Evolutionary conservation across 495 filamentous ascomycete genomes (phyloP).

Genomic region (Penicillium simplicissimum): DNA sequence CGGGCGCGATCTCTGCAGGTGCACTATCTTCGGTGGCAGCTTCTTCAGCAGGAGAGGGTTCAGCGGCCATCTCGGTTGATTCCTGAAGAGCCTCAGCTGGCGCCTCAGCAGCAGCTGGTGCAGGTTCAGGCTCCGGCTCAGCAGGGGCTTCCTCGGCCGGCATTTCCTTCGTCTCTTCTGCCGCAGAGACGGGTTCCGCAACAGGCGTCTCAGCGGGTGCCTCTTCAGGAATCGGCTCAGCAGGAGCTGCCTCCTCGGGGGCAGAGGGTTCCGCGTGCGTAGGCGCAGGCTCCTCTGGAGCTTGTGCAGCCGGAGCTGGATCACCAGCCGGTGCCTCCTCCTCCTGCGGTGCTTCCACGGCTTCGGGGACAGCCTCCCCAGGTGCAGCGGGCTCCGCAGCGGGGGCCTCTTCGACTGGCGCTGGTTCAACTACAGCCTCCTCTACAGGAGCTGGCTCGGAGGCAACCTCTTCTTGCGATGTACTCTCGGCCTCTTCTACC

Average conservation of each 20-base stretch:
- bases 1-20: conserved; percentile 16
- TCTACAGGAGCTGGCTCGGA: not conserved
- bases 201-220: conserved; percentile 9
- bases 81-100: conserved; percentile 4
- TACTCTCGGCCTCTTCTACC: not conserved
- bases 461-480: not conserved
- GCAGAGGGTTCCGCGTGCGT: conserved; percentile 3
- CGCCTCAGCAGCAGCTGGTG: conserved; percentile 13
- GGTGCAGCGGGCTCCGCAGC: not conserved
- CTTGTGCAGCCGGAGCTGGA: conserved; percentile 7
- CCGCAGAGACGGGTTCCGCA: conserved; percentile 10
- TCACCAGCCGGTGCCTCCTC: conserved; percentile 6
- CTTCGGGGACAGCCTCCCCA: not conserved
- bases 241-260: conserved; percentile 9
- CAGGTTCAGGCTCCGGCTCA: not conserved
- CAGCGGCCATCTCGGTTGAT: conserved; percentile 10
- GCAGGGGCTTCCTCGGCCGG: conserved; percentile 8
- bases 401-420: not conserved
- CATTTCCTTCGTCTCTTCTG: not conserved
- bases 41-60: conserved; percentile 10
- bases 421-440: not conserved
- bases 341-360: not conserved
- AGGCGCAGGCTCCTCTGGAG: conserved; percentile 5
- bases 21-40: conserved; percentile 6
- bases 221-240: not conserved